Base-by-base conservation (phyloP, 2,329 filamentous ascomycete species). In the Fusarium sp. region DNA sequence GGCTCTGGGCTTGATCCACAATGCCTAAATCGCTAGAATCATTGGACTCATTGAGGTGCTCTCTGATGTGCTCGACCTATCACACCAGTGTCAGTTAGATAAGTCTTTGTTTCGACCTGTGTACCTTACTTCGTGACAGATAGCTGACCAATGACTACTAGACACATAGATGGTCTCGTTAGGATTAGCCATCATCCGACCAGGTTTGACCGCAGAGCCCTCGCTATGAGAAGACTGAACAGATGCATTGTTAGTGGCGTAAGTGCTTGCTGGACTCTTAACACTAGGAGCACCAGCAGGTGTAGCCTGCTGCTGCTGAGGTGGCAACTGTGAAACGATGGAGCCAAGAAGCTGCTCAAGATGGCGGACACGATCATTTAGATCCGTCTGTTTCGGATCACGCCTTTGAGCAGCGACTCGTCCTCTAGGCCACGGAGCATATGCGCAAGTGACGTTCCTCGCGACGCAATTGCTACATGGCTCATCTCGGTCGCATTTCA, bases 121-220 rank as follows among this genome's bases (percentile, higher is more conserved):
- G 21, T 1, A 14, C 1, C 34, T 9, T 34, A 69, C 67, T 47
- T 71, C 68, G 9, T 62, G 44, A 1, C 68, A 71, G 2, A 71
- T 69, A 10, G 68, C 68, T 14, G 57, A 52, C 68, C 68, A 71
- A 5, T 71, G 68, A 4, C 64, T 68, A 9, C 64, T 64, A 9
- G 68, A 71, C n/a, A 71, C 68, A 34, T 71, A 71, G 2, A 71
- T 66, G 6, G 63, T 71, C 50, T 71, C 68, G 5, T 42, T 71
- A 1, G 65, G 57, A 11, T 54, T 71, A 2, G 61, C 57, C 52
- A 69, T 52, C 45, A 71, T 49, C 1, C 55, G 51, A 0, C 68
- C 68, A 8, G 60, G 68, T 19, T 66, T 71, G 4, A 66, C 68
- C 3, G 62, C 56, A 1, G 31, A 53, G 5, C 46, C 46, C 1